Percentiles rank a stretch among this genome's conserved stretches.
phyloP scores from a whole-genome alignment of 2,329 filamentous ascomycete genomes.

The Zymoseptoria pseudotritici region DNA sequence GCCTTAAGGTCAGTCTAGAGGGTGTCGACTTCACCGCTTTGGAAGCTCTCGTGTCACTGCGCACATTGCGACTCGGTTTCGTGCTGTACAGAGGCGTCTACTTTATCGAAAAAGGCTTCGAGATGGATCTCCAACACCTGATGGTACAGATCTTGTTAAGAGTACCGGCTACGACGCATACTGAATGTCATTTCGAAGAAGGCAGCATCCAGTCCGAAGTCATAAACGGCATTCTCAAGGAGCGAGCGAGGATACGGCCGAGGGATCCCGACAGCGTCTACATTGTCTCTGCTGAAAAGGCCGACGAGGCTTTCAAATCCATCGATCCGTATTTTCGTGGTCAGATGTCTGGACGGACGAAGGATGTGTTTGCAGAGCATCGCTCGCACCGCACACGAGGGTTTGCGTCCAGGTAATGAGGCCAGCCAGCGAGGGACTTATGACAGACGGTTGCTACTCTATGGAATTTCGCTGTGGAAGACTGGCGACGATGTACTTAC shows the following conservation, averaged over 20 bases:
- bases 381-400: neutral
- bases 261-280: neutral
- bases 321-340: neutral
- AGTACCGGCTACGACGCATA: neutral
- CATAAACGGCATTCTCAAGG: neutral
- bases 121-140: neutral
- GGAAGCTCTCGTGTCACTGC: slow-evolving; percentile 3
- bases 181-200: neutral
- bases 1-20: slow-evolving; percentile 14
- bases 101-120: neutral
- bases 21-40: slow-evolving; percentile 19
- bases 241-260: neutral
- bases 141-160: neutral
- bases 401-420: neutral
- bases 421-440: neutral
- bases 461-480: too few species aligned
- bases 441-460: neutral
- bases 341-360: neutral
- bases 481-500: too few species aligned
- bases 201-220: neutral
- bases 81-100: neutral
- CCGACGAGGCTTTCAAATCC: neutral
- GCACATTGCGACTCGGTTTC: slow-evolving; percentile 2
- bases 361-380: slow-evolving; percentile 1
- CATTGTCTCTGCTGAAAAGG: neutral